These are phyloP conservation scores for Pythium phragmitis DNA, from an alignment of 352 stramenopile genomes.

Conservation along the genomic window DNA sequence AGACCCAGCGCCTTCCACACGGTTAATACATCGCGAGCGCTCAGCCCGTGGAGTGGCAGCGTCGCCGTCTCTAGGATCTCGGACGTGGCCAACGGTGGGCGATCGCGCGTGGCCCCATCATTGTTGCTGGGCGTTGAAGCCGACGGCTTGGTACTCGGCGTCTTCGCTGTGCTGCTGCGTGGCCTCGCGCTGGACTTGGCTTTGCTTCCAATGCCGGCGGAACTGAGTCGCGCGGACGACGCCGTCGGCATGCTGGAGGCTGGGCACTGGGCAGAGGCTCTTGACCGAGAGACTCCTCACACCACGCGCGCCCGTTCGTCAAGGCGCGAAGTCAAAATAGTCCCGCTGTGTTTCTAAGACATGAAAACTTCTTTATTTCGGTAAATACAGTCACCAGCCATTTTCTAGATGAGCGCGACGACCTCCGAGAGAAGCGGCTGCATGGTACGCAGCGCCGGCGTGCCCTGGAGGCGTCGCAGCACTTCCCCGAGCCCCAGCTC, in stretches of 20 bases:
- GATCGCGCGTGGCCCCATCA: conserved; percentile 1
- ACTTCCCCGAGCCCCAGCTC: conserved; percentile 71
- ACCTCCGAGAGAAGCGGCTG: conserved; percentile 61
- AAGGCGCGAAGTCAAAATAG: not conserved
- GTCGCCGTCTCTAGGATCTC: conserved; percentile 47
- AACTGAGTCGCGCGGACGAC: conserved; percentile 14
- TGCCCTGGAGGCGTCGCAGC: conserved; percentile 46
- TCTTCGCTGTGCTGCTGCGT: conserved; percentile 1
- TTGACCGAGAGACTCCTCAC: not conserved
- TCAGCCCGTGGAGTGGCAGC: conserved; percentile 34
- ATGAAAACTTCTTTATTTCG: conserved; percentile 10
- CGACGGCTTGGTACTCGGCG: not conserved
- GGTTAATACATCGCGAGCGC: conserved; percentile 29
- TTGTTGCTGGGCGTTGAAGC: not conserved
- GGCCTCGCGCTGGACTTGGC: not conserved
- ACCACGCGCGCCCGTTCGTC: conserved; percentile 5
- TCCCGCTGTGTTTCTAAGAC: not conserved
- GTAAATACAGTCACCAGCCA: conserved; percentile 13
- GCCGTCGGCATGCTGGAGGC: conserved; percentile 14
- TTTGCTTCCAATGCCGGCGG: not conserved
- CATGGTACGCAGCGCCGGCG: conserved; percentile 40
- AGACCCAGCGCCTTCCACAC: conserved; percentile 44
- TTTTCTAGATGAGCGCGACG: conserved; percentile 51
- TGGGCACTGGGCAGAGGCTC: too few relatives aligned
- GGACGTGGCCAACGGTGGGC: conserved; percentile 26